Percentiles rank a stretch among this genome's conserved stretches.
Evolutionary conservation across 805 yeast species (phyloP).

Genomic region (Candida boleticola): DNA sequence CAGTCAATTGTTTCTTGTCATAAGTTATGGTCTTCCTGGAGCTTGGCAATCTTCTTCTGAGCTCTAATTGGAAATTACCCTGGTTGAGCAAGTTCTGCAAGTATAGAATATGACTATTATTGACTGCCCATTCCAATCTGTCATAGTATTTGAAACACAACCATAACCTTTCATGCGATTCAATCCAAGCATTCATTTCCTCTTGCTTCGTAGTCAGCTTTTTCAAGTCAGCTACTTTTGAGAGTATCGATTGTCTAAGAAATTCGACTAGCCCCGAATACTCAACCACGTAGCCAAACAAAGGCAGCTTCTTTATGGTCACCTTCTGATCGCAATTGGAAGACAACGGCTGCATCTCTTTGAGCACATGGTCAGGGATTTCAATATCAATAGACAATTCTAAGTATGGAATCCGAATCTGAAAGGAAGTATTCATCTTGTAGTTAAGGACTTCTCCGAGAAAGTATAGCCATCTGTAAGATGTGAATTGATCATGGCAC

Average conservation of each 20-base stretch:
- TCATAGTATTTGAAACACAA: conserved; percentile 66
- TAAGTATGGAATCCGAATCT: conserved; percentile 45
- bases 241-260: conserved; percentile 35
- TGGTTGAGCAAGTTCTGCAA: conserved; percentile 30
- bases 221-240: conserved; percentile 17
- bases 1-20: conserved; percentile 22
- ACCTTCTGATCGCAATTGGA: conserved; percentile 6
- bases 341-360: conserved; percentile 12
- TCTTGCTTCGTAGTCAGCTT: conserved; percentile 9
- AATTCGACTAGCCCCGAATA: conserved; percentile 32
- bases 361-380: conserved; percentile 41
- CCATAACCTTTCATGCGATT: conserved; percentile 39
- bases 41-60: conserved; percentile 47
- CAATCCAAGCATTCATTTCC: conserved; percentile 19
- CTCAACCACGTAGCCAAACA: conserved; percentile 23
- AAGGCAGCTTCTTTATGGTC: conserved; percentile 3
- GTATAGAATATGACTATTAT: conserved; percentile 26
- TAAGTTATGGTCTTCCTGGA: conserved; percentile 22
- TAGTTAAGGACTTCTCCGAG: conserved; percentile 47
- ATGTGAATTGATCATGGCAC: conserved; percentile 49
- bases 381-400: conserved; percentile 43
- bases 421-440: conserved; percentile 21
- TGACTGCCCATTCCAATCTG: conserved; percentile 54
- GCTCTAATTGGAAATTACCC: conserved; percentile 52
- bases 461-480: conserved; percentile 65